Evolutionary conservation across 192 early-diverging fungal species (phyloP).

Genomic region (Phycomyces blakesleeanus): DNA sequence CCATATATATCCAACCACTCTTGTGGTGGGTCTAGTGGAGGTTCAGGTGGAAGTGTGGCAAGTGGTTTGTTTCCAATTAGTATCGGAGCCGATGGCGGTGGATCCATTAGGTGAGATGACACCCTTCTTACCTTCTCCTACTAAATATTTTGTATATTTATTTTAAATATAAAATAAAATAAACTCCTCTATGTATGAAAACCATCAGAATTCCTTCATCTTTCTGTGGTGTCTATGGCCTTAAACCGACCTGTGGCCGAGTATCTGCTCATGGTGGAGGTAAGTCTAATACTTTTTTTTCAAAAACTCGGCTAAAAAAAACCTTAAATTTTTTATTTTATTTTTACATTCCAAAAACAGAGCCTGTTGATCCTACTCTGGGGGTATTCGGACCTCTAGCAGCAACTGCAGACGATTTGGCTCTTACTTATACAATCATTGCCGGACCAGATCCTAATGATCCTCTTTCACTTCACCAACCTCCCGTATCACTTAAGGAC

Average conservation of each 20-base stretch:
- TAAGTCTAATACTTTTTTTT: constrained; percentile 4
- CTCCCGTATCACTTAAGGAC: constrained; percentile 38
- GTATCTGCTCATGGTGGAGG: constrained; percentile 52
- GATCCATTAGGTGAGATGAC: constrained; percentile 47
- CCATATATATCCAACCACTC: constrained; percentile 54
- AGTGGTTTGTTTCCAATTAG: constrained; percentile 63
- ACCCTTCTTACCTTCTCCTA: neutral
- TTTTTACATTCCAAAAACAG: no score
- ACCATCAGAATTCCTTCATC: constrained; percentile 57
- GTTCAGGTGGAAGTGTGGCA: constrained; percentile 58
- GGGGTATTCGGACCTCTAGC: constrained; percentile 67
- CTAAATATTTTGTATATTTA: neutral
- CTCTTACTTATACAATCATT: constrained; percentile 60
- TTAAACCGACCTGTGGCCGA: constrained; percentile 71
- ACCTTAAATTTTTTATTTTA: no score
- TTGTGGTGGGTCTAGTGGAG: constrained; percentile 72
- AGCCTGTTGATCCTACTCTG: constrained; percentile 50
- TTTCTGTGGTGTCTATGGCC: constrained; percentile 70
- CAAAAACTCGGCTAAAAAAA: no score
- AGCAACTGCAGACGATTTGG: constrained; percentile 62
- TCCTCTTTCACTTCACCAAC: constrained; percentile 43
- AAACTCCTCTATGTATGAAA: neutral
- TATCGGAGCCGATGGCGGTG: constrained; percentile 71
- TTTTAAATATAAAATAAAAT: no score
- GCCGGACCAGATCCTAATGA: constrained; percentile 57